These are phyloP conservation scores for Nidularia pulvinata DNA, from an alignment of 768 basidiomycete genomes.

Conservation along the genomic window DNA sequence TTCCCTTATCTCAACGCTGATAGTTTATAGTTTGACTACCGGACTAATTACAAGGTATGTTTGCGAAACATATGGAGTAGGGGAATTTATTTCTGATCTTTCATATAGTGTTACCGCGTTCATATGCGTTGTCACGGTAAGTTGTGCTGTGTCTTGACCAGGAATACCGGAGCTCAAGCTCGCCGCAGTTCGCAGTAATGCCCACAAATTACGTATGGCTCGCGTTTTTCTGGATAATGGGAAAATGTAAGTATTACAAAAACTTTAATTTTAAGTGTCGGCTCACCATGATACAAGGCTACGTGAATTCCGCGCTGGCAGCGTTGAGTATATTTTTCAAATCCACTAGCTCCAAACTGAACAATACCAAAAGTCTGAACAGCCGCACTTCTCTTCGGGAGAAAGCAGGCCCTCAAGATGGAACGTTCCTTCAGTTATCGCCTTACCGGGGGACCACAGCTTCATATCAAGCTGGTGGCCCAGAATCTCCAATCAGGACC, in stretches of 20 bases:
- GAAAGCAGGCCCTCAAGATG: conserved; percentile 24
- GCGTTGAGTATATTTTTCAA: conserved; percentile 31
- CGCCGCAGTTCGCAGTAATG: conserved; percentile 40
- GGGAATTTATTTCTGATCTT: neutral
- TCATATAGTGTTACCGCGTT: conserved; percentile 34
- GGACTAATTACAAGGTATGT: conserved; percentile 44
- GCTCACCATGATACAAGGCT: no score
- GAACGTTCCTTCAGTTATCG: conserved; percentile 33
- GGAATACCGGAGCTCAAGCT: no score
- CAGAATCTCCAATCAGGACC: conserved; percentile 9
- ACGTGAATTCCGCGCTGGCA: conserved; percentile 52
- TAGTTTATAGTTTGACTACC: conserved; percentile 42
- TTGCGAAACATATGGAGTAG: neutral
- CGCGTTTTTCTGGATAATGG: conserved; percentile 49
- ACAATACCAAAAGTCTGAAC: conserved; percentile 32
- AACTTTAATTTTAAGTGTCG: no score
- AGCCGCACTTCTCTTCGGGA: conserved; percentile 46
- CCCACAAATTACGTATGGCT: conserved; percentile 47
- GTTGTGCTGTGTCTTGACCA: no score
- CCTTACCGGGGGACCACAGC: conserved; percentile 20
- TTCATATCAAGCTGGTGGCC: conserved; percentile 11
- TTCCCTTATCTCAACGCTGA: conserved; percentile 39
- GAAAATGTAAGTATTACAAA: conserved; percentile 37
- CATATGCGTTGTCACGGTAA: conserved; percentile 37
- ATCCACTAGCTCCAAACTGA: neutral